A percentile compares a stretch with the other conserved stretches of the same genome.
Conservation (phyloP, 768 basidiomycete species). For the Leccinum aurantiacum region DNA sequence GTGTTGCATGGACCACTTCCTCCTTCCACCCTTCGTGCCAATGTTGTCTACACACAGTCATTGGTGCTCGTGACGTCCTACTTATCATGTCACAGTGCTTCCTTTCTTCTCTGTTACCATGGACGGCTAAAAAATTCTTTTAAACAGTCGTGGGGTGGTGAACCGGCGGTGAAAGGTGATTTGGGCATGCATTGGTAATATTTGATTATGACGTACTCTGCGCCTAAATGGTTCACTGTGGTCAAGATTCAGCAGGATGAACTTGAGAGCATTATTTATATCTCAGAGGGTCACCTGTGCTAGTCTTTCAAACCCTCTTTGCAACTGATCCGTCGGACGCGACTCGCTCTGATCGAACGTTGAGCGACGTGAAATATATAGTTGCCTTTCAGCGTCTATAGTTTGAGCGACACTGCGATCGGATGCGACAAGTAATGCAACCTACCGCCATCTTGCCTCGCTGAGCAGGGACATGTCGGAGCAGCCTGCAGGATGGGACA, state of each 20-base stretch:
- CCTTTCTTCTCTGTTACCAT: background rate
- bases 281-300: slow-evolving; percentile 59
- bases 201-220: background rate
- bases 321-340: slow-evolving; percentile 62
- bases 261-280: slow-evolving; percentile 62
- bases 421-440: slow-evolving; percentile 80
- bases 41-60: too few relatives aligned
- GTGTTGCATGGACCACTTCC: too few relatives aligned
- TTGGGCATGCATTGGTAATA: background rate
- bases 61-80: too few relatives aligned
- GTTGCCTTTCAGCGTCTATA: slow-evolving; percentile 89
- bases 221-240: slow-evolving; percentile 33
- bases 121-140: background rate
- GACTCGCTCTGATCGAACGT: slow-evolving; percentile 78
- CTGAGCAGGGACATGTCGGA: slow-evolving; percentile 65
- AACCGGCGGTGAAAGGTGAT: background rate
- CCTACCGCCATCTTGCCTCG: slow-evolving; percentile 60
- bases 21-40: too few relatives aligned
- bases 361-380: slow-evolving; percentile 70
- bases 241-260: slow-evolving; percentile 87
- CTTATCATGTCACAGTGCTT: too few relatives aligned
- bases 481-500: slow-evolving; percentile 86
- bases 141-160: background rate
- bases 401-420: slow-evolving; percentile 75
- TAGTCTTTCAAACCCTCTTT: slow-evolving; percentile 93